phyloP scores from a whole-genome alignment of 495 filamentous ascomycete genomes.

The Rostrohypoxylon terebratum region DNA sequence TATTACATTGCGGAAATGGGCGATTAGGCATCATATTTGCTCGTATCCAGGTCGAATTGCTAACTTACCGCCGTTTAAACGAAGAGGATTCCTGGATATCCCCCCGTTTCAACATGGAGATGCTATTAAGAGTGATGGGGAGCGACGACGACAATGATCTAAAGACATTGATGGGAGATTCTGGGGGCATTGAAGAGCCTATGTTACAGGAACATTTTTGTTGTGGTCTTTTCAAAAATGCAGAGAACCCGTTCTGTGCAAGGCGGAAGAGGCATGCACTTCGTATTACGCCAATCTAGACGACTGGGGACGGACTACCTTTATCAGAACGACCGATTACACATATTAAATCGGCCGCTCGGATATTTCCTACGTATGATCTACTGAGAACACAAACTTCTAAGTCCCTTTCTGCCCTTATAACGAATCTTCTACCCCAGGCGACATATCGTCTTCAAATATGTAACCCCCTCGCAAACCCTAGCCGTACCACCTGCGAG shows the following conservation, averaged over 20 bases:
- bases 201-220: background rate
- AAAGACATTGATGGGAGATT: background rate
- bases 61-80: conserved; percentile 30
- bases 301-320: conserved; percentile 24
- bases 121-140: background rate
- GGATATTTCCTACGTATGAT: too few species aligned
- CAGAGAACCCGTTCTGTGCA: background rate
- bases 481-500: conserved; percentile 17
- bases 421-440: too few species aligned
- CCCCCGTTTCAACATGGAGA: conserved; percentile 12
- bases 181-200: background rate
- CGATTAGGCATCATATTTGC: conserved; percentile 27
- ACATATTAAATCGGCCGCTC: background rate
- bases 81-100: conserved; percentile 23
- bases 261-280: conserved; percentile 24
- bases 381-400: too few species aligned
- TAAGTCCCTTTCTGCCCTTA: too few species aligned
- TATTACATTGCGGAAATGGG: conserved; percentile 15
- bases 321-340: background rate
- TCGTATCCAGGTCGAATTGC: conserved; percentile 23
- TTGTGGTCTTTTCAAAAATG: conserved; percentile 17
- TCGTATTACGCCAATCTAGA: conserved; percentile 34
- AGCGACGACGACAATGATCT: background rate
- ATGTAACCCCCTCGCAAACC: conserved; percentile 13
- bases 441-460: too few species aligned